Conservation (phyloP, 2,329 filamentous ascomycete genomes). For the Meredithiella fracta region DNA sequence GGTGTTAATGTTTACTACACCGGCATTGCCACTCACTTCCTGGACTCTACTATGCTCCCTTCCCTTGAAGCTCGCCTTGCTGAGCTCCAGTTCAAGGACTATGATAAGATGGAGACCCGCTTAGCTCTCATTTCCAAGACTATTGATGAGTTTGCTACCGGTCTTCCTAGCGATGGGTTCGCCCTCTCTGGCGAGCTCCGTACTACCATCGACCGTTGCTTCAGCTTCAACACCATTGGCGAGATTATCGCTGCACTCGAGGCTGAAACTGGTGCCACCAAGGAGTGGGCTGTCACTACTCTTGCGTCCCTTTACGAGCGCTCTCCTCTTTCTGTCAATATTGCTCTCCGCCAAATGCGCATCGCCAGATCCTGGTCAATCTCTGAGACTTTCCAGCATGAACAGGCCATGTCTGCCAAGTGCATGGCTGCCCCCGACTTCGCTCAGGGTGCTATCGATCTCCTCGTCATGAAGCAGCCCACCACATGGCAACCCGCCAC, state of each 20-base stretch:
- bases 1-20: conserved; percentile 80
- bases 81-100: conserved; percentile 77
- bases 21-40: conserved; percentile 87
- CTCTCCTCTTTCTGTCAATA: conserved; percentile 75
- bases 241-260: conserved; percentile 56
- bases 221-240: conserved; percentile 47
- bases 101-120: conserved; percentile 44
- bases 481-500: conserved; percentile 53
- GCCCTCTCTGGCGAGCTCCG: conserved; percentile 51
- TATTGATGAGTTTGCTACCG: conserved; percentile 80
- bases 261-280: conserved; percentile 30
- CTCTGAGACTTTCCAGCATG: conserved; percentile 65
- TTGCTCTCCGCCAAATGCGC: conserved; percentile 70
- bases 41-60: conserved; percentile 76
- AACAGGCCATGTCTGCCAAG: conserved; percentile 65
- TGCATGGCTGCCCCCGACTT: conserved; percentile 94
- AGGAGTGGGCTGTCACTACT: conserved; percentile 65
- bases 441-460: conserved; percentile 71
- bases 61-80: conserved; percentile 70
- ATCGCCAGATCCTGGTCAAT: conserved; percentile 64
- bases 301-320: conserved; percentile 57
- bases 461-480: conserved; percentile 36
- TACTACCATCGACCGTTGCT: conserved; percentile 70
- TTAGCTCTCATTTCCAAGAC: conserved; percentile 64
- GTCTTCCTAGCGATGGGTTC: conserved; percentile 59